Evolutionary conservation across 306 rosid species (phyloP).

Genomic region (Alnus rubra): DNA sequence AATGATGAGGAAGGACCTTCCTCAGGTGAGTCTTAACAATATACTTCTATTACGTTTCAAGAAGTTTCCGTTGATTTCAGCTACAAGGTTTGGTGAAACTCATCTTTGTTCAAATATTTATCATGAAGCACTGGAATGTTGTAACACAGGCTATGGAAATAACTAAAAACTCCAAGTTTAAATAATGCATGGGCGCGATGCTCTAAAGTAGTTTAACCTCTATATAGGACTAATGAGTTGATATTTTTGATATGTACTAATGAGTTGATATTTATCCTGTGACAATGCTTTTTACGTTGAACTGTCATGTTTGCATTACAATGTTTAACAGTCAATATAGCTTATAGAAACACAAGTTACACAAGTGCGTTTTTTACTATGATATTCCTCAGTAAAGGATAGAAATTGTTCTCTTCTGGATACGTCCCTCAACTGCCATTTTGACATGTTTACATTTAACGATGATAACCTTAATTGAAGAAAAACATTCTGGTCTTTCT

Average conservation of each 20-base stretch:
- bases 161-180: background rate
- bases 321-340: background rate
- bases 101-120: background rate
- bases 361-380: background rate
- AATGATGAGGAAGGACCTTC: constrained; percentile 96
- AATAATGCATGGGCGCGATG: background rate
- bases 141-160: constrained; percentile 1
- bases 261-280: background rate
- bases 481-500: background rate
- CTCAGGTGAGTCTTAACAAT: constrained; percentile 62
- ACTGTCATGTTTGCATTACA: background rate
- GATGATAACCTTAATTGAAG: background rate
- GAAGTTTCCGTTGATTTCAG: background rate
- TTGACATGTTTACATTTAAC: background rate
- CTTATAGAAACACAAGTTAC: background rate
- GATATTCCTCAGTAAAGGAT: background rate
- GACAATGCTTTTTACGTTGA: background rate
- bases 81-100: background rate
- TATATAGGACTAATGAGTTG: background rate
- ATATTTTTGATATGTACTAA: background rate
- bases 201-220: background rate
- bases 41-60: constrained; percentile 13
- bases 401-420: background rate
- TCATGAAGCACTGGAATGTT: background rate
- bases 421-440: background rate